Percentiles rank a stretch among this genome's conserved stretches.
Evolutionary conservation across 345 rosid genomes (phyloP).

Genomic region (Pistacia atlantica): DNA sequence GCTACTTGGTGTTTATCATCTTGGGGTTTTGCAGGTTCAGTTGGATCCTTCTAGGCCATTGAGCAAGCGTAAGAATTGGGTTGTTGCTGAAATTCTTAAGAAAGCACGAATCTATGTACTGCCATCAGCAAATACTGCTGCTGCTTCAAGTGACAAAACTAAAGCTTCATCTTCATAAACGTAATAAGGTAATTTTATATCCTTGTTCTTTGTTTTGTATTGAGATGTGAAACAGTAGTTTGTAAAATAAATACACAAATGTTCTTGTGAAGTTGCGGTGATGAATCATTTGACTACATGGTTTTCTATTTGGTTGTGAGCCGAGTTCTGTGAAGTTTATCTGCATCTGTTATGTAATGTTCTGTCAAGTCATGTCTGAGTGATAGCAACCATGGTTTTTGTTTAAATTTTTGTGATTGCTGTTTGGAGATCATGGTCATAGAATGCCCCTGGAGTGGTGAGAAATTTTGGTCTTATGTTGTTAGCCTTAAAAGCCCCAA

Average conservation of each 20-base stretch:
- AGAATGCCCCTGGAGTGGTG: not conserved
- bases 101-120: constrained; percentile 76
- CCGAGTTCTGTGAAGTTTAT: not conserved
- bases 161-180: constrained; percentile 27
- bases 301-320: not conserved
- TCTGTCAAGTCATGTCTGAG: not conserved
- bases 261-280: not conserved
- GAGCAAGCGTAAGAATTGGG: constrained; percentile 90
- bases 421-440: not conserved
- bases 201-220: not conserved
- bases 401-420: not conserved
- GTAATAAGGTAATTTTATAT: constrained; percentile 27
- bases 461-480: not conserved
- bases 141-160: constrained; percentile 23
- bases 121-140: constrained; percentile 28
- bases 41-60: constrained; percentile 95
- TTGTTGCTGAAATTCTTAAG: constrained; percentile 87
- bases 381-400: not conserved
- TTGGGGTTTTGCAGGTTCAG: constrained; percentile 48
- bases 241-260: too few relatives aligned
- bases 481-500: not conserved
- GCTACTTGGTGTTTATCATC: not conserved
- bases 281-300: not conserved
- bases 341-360: not conserved
- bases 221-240: not conserved